Conservation (phyloP, 208 protist species). For the Acanthamoeba healyi region DNA sequence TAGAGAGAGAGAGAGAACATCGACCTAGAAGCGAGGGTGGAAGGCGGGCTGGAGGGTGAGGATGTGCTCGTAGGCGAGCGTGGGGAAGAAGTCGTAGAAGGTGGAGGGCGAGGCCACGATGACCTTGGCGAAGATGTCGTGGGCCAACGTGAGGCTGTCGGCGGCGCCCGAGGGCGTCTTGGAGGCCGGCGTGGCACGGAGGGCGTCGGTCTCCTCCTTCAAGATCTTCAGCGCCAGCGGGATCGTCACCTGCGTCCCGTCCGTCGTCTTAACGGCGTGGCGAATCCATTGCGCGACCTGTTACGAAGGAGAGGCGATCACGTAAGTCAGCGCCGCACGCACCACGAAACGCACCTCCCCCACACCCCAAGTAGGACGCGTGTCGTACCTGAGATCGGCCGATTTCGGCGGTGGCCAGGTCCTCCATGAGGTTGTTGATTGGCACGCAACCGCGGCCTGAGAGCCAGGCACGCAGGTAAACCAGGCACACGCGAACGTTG, state of each 20-base stretch:
- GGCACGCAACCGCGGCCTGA: conserved; percentile 80
- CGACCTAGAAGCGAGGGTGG: not conserved
- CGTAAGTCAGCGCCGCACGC: no score
- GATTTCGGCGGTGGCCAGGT: conserved; percentile 84
- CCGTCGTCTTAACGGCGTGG: conserved; percentile 1
- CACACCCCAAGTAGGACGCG: no score
- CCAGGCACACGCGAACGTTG: conserved; percentile 69
- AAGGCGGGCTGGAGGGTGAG: conserved; percentile 2
- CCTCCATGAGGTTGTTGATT: conserved; percentile 82
- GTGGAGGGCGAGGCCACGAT: not conserved
- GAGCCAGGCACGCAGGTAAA: conserved; percentile 80
- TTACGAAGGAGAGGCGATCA: not conserved
- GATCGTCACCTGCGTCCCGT: conserved; percentile 14
- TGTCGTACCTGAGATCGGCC: conserved; percentile 75
- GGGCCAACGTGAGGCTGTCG: conserved; percentile 7
- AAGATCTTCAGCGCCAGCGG: conserved; percentile 18
- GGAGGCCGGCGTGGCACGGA: conserved; percentile 16
- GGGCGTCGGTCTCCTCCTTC: conserved; percentile 23
- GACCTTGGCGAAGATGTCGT: conserved; percentile 21
- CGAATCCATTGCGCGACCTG: conserved; percentile 3
- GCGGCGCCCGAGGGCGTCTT: conserved; percentile 26
- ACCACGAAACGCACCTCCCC: no score
- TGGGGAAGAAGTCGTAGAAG: conserved; percentile 29
- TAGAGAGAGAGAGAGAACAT: not conserved
- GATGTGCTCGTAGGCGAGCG: conserved; percentile 22